phyloP scores from a whole-genome alignment of 768 basidiomycete genomes.

The Russula ochroleuca region DNA sequence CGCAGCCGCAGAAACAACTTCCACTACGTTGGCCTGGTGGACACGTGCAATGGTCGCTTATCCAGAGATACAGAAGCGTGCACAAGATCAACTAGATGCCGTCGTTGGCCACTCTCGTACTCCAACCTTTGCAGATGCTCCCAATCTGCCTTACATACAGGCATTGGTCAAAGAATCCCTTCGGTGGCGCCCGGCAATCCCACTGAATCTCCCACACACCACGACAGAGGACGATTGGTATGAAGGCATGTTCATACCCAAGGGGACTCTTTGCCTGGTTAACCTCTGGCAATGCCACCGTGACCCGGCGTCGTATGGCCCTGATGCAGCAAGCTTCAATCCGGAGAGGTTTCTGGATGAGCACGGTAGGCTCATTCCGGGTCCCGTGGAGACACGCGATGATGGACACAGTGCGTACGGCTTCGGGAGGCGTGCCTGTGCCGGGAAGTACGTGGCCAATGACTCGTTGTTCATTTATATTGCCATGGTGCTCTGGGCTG shows the following conservation, averaged over 20 bases:
- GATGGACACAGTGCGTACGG: conserved; percentile 23
- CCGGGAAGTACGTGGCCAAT: conserved; percentile 25
- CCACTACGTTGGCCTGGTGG: conserved; percentile 11
- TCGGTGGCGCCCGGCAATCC: conserved; percentile 8
- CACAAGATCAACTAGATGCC: conserved; percentile 10
- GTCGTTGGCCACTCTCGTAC: conserved; percentile 11
- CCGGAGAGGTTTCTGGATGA: conserved; percentile 26
- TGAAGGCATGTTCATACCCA: conserved; percentile 34
- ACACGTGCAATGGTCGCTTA: conserved; percentile 24
- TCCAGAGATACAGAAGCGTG: conserved; percentile 18
- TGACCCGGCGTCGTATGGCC: conserved; percentile 14
- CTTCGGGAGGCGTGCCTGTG: conserved; percentile 24
- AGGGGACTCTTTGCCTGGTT: conserved; percentile 34
- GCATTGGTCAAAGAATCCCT: conserved; percentile 12
- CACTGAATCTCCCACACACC: conserved; percentile 4
- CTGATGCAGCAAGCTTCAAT: conserved; percentile 24
- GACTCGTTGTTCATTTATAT: conserved; percentile 26
- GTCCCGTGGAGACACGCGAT: conserved; percentile 13
- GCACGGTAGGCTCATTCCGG: conserved; percentile 3
- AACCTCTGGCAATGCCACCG: conserved; percentile 27
- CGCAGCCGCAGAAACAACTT: conserved; percentile 10
- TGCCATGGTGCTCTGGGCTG: conserved; percentile 3
- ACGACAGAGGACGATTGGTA: conserved; percentile 32
- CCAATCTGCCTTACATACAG: conserved; percentile 8
- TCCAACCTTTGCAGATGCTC: conserved; percentile 6